Evolutionary conservation across 345 rosid species (phyloP), one percentile per base, ranked within the genome.

Genomic region (Boechera retrofracta): DNA sequence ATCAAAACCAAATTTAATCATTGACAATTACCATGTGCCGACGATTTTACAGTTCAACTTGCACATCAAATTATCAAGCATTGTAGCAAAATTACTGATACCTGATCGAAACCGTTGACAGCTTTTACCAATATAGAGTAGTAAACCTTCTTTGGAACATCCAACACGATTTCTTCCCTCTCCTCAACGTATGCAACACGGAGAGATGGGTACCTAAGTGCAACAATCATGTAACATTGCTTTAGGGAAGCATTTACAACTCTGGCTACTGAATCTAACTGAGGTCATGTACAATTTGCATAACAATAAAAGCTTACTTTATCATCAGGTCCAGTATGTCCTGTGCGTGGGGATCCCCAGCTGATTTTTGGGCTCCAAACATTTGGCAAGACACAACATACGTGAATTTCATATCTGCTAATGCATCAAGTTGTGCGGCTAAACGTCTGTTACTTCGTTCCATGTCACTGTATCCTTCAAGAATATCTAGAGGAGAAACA

Each of bases 141-240:
- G 85, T 91, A 94, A 78, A 88, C 87, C 80, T 87, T 93, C 58
- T 16, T 61, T 28, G 80, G 83, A 69, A 66, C 64, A 55, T 81
- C 69, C 28, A 24, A 80, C 73, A 68, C 81, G 18, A 87, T 83
- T 78, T 85, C 96, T 80, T 94, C 97, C 85, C 90, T 92, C 89
- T 92, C 98, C 81, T 92, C 97, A 59, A 92, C 89, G 78, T 94
- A 92, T 76, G 98, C 97, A 75, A 94, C 91, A 63, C 97, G 98
- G 7, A 94, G 85, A 64, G 97, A 85, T 54, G 98, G 87, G 69
- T 92, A 85, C 89, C 98, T 94, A 80, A 79, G 74, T 26, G 59
- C 53, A 81, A 68, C 24, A 81, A 41, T 73, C 44, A 51, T 44
- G 72, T 69, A 54, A 32, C 1, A 12, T 5, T 18, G 66, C 65